Evolutionary conservation across 495 filamentous ascomycete genomes (phyloP).

Genomic region (Lepraria neglecta): DNA sequence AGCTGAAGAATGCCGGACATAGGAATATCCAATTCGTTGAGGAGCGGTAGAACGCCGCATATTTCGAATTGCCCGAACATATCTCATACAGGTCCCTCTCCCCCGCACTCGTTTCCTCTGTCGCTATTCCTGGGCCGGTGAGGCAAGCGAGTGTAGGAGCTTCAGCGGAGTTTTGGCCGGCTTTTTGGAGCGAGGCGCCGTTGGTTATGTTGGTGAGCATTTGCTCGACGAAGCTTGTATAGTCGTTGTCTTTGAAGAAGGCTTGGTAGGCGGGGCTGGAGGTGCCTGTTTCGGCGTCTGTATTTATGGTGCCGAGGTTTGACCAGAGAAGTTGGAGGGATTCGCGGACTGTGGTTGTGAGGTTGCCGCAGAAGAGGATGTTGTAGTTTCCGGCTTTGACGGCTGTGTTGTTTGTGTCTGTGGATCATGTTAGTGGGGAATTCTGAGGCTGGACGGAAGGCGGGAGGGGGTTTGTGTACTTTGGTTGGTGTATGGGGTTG

Average conservation of each 20-base stretch:
- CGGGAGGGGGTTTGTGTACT: neutral
- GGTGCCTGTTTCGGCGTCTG: neutral
- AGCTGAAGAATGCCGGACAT: neutral
- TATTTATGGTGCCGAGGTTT: neutral
- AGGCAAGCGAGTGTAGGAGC: constrained; percentile 5
- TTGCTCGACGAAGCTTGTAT: neutral
- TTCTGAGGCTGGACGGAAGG: neutral
- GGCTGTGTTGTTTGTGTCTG: neutral
- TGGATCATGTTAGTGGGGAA: neutral
- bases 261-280: neutral
- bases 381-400: neutral
- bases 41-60: neutral
- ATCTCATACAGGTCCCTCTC: neutral
- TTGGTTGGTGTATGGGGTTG: neutral
- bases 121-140: neutral
- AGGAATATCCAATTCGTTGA: constrained; percentile 6
- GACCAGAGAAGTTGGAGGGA: neutral
- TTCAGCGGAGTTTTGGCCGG: no score
- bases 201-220: constrained; percentile 1
- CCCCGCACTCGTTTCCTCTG: neutral
- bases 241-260: neutral
- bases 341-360: constrained; percentile 3
- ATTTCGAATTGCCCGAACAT: neutral
- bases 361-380: neutral
- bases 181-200: neutral